Percentiles rank a stretch among this genome's conserved stretches.
These are phyloP conservation scores for Tirmania nivea DNA, from an alignment of 495 filamentous ascomycete genomes.

Conservation along the genomic window DNA sequence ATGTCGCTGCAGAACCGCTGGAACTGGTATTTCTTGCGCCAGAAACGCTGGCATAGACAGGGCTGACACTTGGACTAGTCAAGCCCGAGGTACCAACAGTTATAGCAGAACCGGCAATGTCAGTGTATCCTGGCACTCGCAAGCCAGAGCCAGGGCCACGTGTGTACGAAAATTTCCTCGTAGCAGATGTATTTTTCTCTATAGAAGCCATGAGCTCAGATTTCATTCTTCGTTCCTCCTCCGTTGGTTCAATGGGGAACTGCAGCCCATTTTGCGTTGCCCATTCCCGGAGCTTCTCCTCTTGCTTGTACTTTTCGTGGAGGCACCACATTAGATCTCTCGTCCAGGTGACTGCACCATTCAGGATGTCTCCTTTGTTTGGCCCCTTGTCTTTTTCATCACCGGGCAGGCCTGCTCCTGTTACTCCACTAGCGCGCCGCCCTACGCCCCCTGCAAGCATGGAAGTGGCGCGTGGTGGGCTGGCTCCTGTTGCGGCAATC, in stretches of 20 bases:
- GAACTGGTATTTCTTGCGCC: constrained; percentile 21
- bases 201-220: constrained; percentile 73
- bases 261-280: constrained; percentile 46
- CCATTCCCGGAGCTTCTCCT: constrained; percentile 56
- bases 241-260: constrained; percentile 64
- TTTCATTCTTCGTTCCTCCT: constrained; percentile 89
- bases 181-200: constrained; percentile 45
- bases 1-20: constrained; percentile 31
- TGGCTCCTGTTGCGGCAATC: constrained; percentile 35
- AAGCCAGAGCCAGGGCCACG: constrained; percentile 66
- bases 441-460: constrained; percentile 66
- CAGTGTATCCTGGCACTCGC: constrained; percentile 80
- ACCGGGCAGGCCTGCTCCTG: constrained; percentile 47
- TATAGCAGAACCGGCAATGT: constrained; percentile 59
- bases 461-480: constrained; percentile 63
- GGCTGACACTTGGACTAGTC: constrained; percentile 12
- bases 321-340: constrained; percentile 95
- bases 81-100: constrained; percentile 13
- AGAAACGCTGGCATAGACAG: background rate
- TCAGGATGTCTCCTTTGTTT: constrained; percentile 96
- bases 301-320: constrained; percentile 65
- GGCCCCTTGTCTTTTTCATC: constrained; percentile 98
- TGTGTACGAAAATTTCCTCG: constrained; percentile 50
- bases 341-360: constrained; percentile 90
- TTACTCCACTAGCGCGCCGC: constrained; percentile 56